Base-by-base conservation (phyloP, 768 basidiomycete genomes). In the Naganishia friedmannii region DNA sequence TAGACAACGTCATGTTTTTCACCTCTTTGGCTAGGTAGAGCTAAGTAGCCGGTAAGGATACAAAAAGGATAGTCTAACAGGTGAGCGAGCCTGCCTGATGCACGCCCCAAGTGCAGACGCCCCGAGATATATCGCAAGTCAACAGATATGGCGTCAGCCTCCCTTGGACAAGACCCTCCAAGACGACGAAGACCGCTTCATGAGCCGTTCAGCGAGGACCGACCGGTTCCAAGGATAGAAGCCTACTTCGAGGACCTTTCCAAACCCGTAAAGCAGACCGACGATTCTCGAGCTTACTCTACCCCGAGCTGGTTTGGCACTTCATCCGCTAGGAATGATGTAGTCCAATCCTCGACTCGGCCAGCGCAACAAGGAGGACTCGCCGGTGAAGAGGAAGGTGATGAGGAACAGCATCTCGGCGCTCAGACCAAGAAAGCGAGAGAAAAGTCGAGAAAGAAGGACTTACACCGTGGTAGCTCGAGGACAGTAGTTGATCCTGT, bases 391-490 rank as follows among this genome's bases (percentile, higher is more conserved):
- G 39, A 45, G 19, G 67, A 68, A 8, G 54, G 23, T n/a, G 46
- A 56, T 12, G 68, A 69, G 26, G 69, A 70, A 10, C 51, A 46
- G 26, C 51, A 58, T 31, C 51, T 12, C 1, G 69, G 69, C 13
- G 60, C 53, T 10, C 48, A 65, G 10, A 53, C n/a, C 34, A 65
- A 39, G 26, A 54, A 55, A 28, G 5, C 65, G 26, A n/a, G 28
- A 19, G 37, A 53, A 31, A 70, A 70, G 45, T n/a, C 42, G 3
- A 28, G 37, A 4, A 65, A 65, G 55, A 28, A 37, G 23, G 69
- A 70, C 42, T 48, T 70, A 2, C 69, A 65, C 34, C 69, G 69
- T 23, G 69, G 69, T 26, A 65, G 48, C 31, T 53, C 69, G 5
- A 46, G 69, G 4, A 46, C 54, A n/a, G 69, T 70, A 12, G 51